Evolutionary conservation across 495 filamentous ascomycete genomes (phyloP).

Genomic region (Podospora australis): DNA sequence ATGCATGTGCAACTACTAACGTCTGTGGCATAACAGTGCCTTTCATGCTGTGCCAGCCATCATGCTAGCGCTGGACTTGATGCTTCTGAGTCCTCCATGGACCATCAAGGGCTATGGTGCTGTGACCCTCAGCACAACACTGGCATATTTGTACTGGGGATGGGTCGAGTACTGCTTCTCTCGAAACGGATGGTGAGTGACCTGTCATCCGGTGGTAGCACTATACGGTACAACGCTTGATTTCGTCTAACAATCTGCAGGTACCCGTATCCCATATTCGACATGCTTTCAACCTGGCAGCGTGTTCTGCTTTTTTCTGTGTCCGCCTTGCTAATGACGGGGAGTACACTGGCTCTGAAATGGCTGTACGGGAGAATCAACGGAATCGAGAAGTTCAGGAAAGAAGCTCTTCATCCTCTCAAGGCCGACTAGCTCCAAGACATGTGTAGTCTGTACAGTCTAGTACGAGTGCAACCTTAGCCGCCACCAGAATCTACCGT

Average conservation of each 20-base stretch:
- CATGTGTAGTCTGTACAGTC: background rate
- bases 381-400: constrained; percentile 44
- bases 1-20: background rate
- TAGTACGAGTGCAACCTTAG: too few species aligned
- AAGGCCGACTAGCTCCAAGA: constrained; percentile 13
- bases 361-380: constrained; percentile 65
- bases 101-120: constrained; percentile 56
- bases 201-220: too few species aligned
- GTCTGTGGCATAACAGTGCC: constrained; percentile 32
- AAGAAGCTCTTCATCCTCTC: constrained; percentile 20
- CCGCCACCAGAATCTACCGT: too few species aligned
- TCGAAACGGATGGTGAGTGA: constrained; percentile 67
- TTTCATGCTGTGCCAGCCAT: constrained; percentile 76
- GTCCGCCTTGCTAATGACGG: constrained; percentile 65
- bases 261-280: constrained; percentile 87
- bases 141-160: constrained; percentile 77
- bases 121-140: constrained; percentile 51
- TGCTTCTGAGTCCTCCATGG: constrained; percentile 79
- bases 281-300: constrained; percentile 51
- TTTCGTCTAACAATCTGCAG: constrained; percentile 32
- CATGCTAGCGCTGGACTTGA: constrained; percentile 62
- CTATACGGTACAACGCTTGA: background rate
- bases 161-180: constrained; percentile 79
- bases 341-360: constrained; percentile 59
- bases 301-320: constrained; percentile 61